These are phyloP conservation scores for Avena eriantha DNA, from an alignment of 176 grass and related monocot genomes.

Conservation along the genomic window DNA sequence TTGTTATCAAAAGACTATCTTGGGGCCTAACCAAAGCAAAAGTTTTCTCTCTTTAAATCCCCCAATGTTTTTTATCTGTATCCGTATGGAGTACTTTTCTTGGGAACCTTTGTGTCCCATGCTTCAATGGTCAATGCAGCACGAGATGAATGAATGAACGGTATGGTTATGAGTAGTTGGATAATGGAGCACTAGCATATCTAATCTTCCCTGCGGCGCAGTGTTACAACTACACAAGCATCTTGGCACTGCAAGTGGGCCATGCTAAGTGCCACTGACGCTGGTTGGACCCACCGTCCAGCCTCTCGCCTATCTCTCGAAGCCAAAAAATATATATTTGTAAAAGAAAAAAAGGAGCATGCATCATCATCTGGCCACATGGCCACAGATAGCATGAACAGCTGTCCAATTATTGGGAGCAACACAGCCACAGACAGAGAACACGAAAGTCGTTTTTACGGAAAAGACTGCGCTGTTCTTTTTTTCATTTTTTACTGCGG, in stretches of 20 bases:
- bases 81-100: neutral
- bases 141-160: neutral
- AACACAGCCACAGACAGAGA: neutral
- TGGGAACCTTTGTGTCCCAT: neutral
- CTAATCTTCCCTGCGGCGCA: too few relatives aligned
- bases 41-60: constrained; percentile 14
- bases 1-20: constrained; percentile 19
- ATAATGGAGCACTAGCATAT: neutral
- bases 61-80: neutral
- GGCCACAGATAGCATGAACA: neutral
- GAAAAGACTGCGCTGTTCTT: constrained; percentile 43
- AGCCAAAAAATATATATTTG: neutral
- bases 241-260: neutral
- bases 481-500: neutral
- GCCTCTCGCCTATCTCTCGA: neutral
- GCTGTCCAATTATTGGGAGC: constrained; percentile 33
- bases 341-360: neutral
- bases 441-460: constrained; percentile 39
- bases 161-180: neutral
- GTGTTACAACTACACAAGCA: too few relatives aligned
- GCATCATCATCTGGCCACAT: constrained; percentile 7
- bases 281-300: neutral
- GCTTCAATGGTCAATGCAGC: constrained; percentile 14
- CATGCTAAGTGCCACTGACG: neutral
- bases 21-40: constrained; percentile 23